Percentiles rank a stretch among this genome's conserved stretches.
Conservation (phyloP, 352 stramenopile genomes). For the Phytophthora idaei region DNA sequence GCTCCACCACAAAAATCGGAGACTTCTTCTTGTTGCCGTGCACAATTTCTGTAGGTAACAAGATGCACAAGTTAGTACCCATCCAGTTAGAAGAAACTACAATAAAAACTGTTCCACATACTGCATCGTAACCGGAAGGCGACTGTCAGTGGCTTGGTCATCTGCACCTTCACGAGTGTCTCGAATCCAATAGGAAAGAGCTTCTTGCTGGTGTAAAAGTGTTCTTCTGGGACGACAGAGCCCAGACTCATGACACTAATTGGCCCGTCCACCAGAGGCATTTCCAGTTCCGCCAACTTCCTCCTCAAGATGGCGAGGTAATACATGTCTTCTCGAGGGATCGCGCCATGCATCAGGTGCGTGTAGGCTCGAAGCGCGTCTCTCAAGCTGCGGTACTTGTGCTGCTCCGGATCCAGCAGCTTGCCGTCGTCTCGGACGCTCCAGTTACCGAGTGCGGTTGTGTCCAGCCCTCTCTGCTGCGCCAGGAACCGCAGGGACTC, state of each 20-base stretch:
- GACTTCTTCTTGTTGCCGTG: conserved; percentile 81
- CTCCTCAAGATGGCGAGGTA: conserved; percentile 70
- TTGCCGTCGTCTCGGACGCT: conserved; percentile 45
- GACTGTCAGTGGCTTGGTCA: conserved; percentile 34
- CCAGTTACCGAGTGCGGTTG: conserved; percentile 40
- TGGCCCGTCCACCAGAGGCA: conserved; percentile 74
- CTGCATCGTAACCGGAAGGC: conserved; percentile 60
- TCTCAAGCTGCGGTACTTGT: conserved; percentile 51
- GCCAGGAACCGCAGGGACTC: conserved; percentile 38
- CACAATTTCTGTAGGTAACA: conserved; percentile 56
- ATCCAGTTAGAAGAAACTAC: background rate
- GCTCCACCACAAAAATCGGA: conserved; percentile 77
- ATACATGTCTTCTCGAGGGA: conserved; percentile 75
- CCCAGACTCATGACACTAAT: conserved; percentile 65
- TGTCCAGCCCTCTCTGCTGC: conserved; percentile 48
- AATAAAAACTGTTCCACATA: conserved; percentile 36
- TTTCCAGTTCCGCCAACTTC: conserved; percentile 49
- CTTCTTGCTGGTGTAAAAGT: conserved; percentile 80
- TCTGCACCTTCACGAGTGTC: conserved; percentile 59
- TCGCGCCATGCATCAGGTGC: conserved; percentile 36
- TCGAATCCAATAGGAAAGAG: conserved; percentile 80
- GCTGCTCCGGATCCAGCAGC: conserved; percentile 43
- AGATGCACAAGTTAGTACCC: conserved; percentile 3
- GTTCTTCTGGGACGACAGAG: conserved; percentile 54
- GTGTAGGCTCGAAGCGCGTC: conserved; percentile 57